Percentiles rank a stretch among this genome's conserved stretches.
Conservation (phyloP, 441 rosid genomes). For the Raphanus hybrid region DNA sequence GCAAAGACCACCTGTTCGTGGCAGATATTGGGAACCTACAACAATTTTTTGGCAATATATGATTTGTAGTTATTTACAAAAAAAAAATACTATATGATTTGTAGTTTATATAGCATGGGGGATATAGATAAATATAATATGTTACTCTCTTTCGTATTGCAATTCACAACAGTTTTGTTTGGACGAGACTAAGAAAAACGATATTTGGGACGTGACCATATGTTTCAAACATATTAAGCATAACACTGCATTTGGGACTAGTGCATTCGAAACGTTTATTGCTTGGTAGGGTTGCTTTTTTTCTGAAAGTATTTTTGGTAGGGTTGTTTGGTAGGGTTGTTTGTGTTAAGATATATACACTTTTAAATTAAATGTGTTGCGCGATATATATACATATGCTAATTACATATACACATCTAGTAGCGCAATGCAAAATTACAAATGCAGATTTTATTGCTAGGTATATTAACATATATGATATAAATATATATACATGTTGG, state of each 20-base stretch:
- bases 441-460: neutral
- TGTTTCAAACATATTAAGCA: neutral
- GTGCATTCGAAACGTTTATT: slow-evolving; percentile 1
- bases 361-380: neutral
- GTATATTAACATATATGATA: neutral
- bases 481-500: neutral
- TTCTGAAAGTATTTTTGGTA: too few species aligned
- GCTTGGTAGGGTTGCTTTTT: too few species aligned
- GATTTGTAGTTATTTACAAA: slow-evolving; percentile 10
- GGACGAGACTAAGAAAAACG: neutral
- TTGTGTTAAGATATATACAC: neutral
- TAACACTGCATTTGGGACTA: neutral
- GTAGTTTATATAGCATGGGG: neutral
- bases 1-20: slow-evolving; percentile 23
- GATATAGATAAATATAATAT: neutral
- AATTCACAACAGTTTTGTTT: neutral
- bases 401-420: neutral
- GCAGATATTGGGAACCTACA: slow-evolving; percentile 29
- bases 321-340: too few species aligned
- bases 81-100: slow-evolving; percentile 17
- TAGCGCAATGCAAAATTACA: neutral
- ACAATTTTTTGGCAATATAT: neutral
- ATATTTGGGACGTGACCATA: neutral
- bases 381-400: neutral
- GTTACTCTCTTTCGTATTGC: neutral